Evolutionary conservation across 2,329 filamentous ascomycete species (phyloP).

Genomic region (Fusarium graminum): DNA sequence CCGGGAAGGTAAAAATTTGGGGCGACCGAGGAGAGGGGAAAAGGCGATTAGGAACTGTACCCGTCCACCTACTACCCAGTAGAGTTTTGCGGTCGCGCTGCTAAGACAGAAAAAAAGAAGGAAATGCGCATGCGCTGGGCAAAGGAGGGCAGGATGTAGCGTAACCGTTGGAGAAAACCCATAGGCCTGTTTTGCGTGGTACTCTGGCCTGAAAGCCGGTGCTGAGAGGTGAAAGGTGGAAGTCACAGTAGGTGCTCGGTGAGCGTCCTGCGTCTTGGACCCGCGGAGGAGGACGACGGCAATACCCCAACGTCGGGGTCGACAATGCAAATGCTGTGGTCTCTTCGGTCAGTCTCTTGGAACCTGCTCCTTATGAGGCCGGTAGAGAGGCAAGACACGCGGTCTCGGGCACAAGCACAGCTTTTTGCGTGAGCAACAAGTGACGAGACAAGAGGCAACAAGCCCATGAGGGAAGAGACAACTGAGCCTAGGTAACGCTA

Average conservation of each 20-base stretch:
- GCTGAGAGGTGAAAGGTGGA: slow-evolving; percentile 29
- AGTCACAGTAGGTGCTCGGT: slow-evolving; percentile 29
- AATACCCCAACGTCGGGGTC: slow-evolving; percentile 31
- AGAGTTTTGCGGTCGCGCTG: slow-evolving; percentile 37
- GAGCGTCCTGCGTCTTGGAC: slow-evolving; percentile 36
- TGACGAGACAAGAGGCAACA: slow-evolving; percentile 49
- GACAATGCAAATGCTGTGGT: slow-evolving; percentile 40
- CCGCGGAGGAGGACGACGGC: slow-evolving; percentile 31
- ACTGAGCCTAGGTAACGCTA: slow-evolving; percentile 44
- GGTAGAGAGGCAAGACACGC: slow-evolving; percentile 49
- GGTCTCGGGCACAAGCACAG: slow-evolving; percentile 45
- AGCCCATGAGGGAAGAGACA: slow-evolving; percentile 49
- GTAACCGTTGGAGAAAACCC: slow-evolving; percentile 37
- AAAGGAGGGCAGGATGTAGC: slow-evolving; percentile 40
- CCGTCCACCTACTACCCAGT: slow-evolving; percentile 20
- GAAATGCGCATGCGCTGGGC: slow-evolving; percentile 39
- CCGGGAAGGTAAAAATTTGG: slow-evolving; percentile 42
- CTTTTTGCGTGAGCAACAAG: slow-evolving; percentile 39
- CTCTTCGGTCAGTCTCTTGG: slow-evolving; percentile 39
- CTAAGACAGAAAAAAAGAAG: slow-evolving; percentile 47
- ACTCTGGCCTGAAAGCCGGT: slow-evolving; percentile 36
- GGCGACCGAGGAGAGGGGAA: slow-evolving; percentile 30
- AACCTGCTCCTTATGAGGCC: slow-evolving; percentile 50
- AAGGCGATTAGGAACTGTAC: slow-evolving; percentile 19
- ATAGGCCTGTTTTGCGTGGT: slow-evolving; percentile 36